These are phyloP conservation scores for Erodium maritimum DNA, from an alignment of 345 rosid genomes.

Conservation along the genomic window DNA sequence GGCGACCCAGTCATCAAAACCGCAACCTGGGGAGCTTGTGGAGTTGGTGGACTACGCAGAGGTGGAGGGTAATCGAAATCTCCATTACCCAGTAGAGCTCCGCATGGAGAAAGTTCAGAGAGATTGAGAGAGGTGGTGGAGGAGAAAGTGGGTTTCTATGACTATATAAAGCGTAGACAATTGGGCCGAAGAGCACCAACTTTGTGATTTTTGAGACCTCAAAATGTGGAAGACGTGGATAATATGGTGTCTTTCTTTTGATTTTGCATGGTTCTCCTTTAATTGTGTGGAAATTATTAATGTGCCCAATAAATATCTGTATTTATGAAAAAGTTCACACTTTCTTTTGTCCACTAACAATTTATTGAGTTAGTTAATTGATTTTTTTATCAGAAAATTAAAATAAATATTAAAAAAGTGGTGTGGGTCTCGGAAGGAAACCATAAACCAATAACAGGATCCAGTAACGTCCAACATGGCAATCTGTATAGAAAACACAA, in stretches of 20 bases:
- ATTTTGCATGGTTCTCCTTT: neutral
- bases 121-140: constrained; percentile 11
- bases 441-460: no score
- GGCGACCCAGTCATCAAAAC: neutral
- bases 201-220: neutral
- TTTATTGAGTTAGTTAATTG: no score
- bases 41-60: constrained; percentile 3
- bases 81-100: neutral
- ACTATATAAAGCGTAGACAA: neutral
- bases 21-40: constrained; percentile 8
- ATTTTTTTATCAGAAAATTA: no score
- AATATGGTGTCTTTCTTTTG: neutral
- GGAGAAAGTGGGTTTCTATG: neutral
- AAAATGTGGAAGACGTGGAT: constrained; percentile 4
- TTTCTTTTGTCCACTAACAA: no score
- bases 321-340: no score
- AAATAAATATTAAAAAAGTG: no score
- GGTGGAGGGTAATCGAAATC: constrained; percentile 1
- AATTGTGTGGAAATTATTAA: neutral
- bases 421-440: no score
- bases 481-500: no score
- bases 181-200: neutral
- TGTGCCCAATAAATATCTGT: no score
- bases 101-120: neutral
- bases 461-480: no score